Evolutionary conservation across 2,329 filamentous ascomycete species (phyloP), one percentile per base, ranked within the genome.

Genomic region (Ophiostoma sp.): DNA sequence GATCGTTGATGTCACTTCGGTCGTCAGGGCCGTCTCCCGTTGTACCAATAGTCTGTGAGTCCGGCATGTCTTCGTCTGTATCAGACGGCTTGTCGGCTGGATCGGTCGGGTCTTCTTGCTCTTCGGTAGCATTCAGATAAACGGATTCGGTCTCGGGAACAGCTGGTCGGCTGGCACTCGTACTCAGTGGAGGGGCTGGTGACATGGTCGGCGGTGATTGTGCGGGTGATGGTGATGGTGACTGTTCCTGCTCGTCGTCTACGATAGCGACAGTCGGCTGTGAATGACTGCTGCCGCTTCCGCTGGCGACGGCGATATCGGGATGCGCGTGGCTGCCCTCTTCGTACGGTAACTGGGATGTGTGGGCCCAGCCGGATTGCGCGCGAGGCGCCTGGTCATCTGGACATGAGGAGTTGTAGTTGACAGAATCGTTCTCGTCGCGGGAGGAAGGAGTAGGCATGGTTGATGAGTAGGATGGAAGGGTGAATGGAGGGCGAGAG

Each of bases 171-270:
- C 70, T 52, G 59, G 22, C 59, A 39, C 3, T 72, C 68, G 28
- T 66, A 39, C 9, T 12, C 11, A 81, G 80, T 48, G 80, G 81
- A n/a, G 83, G 81, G 9, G 79, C 79, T 19, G 84, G 84, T 4
- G 85, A 85, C 78, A 83, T 80, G 66, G 84, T 84, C 6, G 81
- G 80, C n/a, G 82, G 82, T 19, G 75, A 81, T 78, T 69, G 84
- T 82, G 19, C 81, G 80, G 36, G 73, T 42, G n/a, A 75, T 3
- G 73, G 45, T 52, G 50, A 8, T 12, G 12, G 42, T 19, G 42
- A 48, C 42, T 48, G 42, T 7, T 45, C 36, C 36, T 45, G 28
- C 11, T 28, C 66, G 39, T n/a, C 57, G 33, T 45, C 15, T 2
- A 17, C 17, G 8, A 25, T 15, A 9, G 25, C 31, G 4, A 25